phyloP scores from a whole-genome alignment of 225 moss, liverwort and hornwort genomes.

The Marchantia paleacea region DNA sequence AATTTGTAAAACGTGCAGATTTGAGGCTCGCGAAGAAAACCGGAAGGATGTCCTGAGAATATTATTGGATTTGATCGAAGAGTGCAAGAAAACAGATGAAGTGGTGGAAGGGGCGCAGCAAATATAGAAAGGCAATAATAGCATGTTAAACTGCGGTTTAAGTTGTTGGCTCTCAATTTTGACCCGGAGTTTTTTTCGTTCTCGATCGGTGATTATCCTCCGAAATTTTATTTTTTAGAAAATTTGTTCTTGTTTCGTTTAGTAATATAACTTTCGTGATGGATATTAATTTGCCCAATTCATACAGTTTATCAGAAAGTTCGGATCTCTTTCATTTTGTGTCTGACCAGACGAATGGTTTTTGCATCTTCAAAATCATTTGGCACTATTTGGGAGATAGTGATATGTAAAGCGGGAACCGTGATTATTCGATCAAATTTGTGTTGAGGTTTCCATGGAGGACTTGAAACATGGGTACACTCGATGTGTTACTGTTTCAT shows the following conservation, averaged over 20 bases:
- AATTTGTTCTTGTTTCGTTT: background rate
- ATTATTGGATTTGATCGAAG: slow-evolving; percentile 63
- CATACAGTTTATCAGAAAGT: too few species aligned
- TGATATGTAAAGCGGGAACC: too few species aligned
- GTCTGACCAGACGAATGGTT: too few species aligned
- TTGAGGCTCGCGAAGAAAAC: slow-evolving; percentile 82
- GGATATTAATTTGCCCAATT: background rate
- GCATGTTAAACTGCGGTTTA: background rate
- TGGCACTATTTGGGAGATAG: too few species aligned
- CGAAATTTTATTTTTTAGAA: background rate
- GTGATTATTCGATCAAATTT: too few species aligned
- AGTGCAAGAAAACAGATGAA: slow-evolving; percentile 56
- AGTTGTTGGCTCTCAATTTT: background rate
- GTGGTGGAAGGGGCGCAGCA: slow-evolving; percentile 10
- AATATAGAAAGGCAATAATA: slow-evolving; percentile 6
- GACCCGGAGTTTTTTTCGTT: background rate
- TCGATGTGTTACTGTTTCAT: too few species aligned
- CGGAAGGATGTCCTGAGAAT: slow-evolving; percentile 74
- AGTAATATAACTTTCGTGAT: background rate
- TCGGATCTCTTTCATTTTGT: too few species aligned
- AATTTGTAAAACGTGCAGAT: slow-evolving; percentile 32
- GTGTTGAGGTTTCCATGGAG: too few species aligned
- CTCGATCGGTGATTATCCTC: background rate
- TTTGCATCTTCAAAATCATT: too few species aligned
- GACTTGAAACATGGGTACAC: too few species aligned